A percentile compares a stretch with the other conserved stretches of the same genome.
These are phyloP conservation scores for Echinochloa phyllopogon DNA, from an alignment of 176 grass and related monocot species.

Conservation along the genomic window DNA sequence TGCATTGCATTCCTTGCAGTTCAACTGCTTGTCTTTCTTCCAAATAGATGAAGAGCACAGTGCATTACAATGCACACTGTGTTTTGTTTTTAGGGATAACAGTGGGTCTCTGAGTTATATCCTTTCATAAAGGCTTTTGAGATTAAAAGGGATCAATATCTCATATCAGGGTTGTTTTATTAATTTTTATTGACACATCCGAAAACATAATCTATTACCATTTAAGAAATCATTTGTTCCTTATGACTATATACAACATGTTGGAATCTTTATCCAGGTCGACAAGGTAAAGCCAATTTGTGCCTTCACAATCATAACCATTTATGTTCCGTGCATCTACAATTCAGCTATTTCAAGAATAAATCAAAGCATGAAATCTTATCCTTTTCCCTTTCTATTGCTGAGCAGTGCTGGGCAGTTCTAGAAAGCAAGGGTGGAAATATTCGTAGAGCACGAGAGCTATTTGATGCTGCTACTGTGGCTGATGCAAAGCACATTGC, in stretches of 20 bases:
- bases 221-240: constrained; percentile 15
- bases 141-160: neutral
- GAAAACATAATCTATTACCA: neutral
- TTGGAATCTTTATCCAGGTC: neutral
- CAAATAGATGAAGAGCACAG: neutral
- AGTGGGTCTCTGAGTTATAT: neutral
- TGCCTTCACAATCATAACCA: neutral
- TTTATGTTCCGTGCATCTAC: neutral
- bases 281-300: neutral
- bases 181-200: neutral
- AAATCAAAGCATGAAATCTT: constrained; percentile 2
- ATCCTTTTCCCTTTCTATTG: constrained; percentile 25
- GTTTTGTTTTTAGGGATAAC: neutral
- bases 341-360: constrained; percentile 21
- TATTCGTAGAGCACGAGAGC: constrained; percentile 80
- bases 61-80: neutral
- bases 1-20: neutral
- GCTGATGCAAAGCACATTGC: constrained; percentile 88
- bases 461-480: constrained; percentile 95
- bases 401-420: constrained; percentile 93
- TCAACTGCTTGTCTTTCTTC: neutral
- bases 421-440: constrained; percentile 88
- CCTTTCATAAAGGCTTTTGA: neutral
- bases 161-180: neutral
- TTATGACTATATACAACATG: neutral